phyloP scores from a whole-genome alignment of 2,329 filamentous ascomycete genomes.

The Ilyonectria sp. region DNA sequence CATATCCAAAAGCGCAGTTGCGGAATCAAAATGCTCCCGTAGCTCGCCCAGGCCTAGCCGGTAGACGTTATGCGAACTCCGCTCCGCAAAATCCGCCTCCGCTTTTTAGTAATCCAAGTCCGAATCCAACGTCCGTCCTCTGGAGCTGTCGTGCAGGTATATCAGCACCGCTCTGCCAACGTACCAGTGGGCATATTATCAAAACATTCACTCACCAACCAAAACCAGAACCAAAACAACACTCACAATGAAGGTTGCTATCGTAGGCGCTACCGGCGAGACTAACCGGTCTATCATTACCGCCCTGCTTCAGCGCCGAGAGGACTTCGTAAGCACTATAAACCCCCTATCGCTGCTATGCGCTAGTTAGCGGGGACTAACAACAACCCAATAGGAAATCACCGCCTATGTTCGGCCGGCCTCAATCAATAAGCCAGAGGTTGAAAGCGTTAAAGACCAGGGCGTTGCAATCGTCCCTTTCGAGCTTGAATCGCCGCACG shows the following conservation, averaged over 20 bases:
- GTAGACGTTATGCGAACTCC: neutral
- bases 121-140: too few relatives aligned
- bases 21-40: neutral
- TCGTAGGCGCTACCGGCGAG: constrained; percentile 26
- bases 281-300: constrained; percentile 20
- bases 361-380: neutral
- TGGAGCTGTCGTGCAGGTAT: neutral
- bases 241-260: constrained; percentile 15
- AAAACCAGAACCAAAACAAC: neutral
- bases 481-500: constrained; percentile 9
- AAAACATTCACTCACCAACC: neutral
- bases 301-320: constrained; percentile 2
- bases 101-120: neutral
- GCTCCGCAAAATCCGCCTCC: neutral
- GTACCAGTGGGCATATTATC: neutral
- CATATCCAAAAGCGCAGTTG: neutral
- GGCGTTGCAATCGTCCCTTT: constrained; percentile 8
- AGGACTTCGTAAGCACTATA: constrained; percentile 2
- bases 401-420: constrained; percentile 14
- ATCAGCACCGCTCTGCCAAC: neutral
- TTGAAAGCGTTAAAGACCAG: neutral
- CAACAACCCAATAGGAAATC: neutral
- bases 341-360: neutral
- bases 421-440: constrained; percentile 15
- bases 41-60: too few relatives aligned